phyloP scores from a whole-genome alignment of 371 early-diverging fungal species.

The Capniomyces stellatus region DNA sequence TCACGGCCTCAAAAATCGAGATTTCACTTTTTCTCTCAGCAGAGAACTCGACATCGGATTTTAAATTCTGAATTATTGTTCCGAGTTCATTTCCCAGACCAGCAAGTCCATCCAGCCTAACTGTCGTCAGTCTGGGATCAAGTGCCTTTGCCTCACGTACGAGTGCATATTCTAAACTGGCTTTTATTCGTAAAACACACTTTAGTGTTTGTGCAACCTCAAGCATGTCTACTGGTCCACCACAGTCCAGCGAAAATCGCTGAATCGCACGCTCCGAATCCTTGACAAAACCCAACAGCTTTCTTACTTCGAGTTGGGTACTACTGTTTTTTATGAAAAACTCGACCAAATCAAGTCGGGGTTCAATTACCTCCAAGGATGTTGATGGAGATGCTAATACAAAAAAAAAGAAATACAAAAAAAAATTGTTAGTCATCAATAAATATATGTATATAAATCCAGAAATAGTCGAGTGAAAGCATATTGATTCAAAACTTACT shows the following conservation, averaged over 20 bases:
- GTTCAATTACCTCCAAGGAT: conserved; percentile 30
- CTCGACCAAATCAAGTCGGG: conserved; percentile 46
- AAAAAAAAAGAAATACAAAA: not conserved
- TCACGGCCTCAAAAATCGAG: too few relatives aligned
- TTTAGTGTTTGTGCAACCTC: conserved; percentile 29
- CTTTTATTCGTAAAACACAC: conserved; percentile 10
- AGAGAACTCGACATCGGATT: too few relatives aligned
- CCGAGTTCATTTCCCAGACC: too few relatives aligned
- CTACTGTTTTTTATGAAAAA: conserved; percentile 33
- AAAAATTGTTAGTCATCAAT: too few relatives aligned
- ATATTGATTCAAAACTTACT: conserved; percentile 17
- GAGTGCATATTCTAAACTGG: conserved; percentile 1
- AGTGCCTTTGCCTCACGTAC: too few relatives aligned
- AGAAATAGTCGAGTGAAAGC: too few relatives aligned
- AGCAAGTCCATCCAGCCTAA: too few relatives aligned
- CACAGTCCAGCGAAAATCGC: conserved; percentile 40
- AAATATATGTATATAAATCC: too few relatives aligned
- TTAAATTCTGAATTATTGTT: too few relatives aligned
- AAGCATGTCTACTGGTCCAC: conserved; percentile 42
- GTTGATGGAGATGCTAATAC: conserved; percentile 34
- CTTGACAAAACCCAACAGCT: conserved; percentile 30
- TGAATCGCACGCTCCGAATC: conserved; percentile 56
- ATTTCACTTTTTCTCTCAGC: too few relatives aligned
- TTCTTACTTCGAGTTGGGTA: conserved; percentile 30
- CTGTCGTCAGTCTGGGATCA: too few relatives aligned